Conservation (phyloP, 2,329 filamentous ascomycete genomes). For the Ophiocordyceps unilateralis region DNA sequence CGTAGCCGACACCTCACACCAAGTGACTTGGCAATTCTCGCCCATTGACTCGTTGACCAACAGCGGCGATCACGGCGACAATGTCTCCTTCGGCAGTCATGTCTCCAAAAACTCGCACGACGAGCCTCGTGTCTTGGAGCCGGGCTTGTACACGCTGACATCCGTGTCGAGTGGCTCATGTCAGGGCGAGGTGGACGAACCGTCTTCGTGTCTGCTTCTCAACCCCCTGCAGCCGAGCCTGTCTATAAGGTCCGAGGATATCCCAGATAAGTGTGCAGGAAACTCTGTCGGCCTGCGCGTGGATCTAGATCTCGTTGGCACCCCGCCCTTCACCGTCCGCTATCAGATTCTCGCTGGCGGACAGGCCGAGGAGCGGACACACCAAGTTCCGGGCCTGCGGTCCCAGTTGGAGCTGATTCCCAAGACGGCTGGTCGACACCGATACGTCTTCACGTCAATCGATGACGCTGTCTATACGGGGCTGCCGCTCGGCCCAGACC, state of each 20-base stretch:
- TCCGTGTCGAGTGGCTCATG: conserved; percentile 69
- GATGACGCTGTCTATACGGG: conserved; percentile 66
- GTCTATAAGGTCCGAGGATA: conserved; percentile 56
- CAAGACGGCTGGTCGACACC: conserved; percentile 64
- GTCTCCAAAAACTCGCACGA: conserved; percentile 44
- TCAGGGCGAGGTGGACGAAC: conserved; percentile 76
- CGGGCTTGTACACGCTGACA: conserved; percentile 75
- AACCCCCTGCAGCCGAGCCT: conserved; percentile 82
- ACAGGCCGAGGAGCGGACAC: conserved; percentile 33
- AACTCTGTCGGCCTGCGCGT: conserved; percentile 84
- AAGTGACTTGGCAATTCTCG: conserved; percentile 67
- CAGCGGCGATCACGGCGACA: conserved; percentile 50
- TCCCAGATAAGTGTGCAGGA: conserved; percentile 88
- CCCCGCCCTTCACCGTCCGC: conserved; percentile 71
- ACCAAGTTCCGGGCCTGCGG: conserved; percentile 52
- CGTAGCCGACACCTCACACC: conserved; percentile 45
- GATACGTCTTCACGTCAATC: conserved; percentile 68
- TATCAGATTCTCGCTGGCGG: conserved; percentile 57
- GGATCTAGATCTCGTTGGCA: conserved; percentile 77
- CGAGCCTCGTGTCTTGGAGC: conserved; percentile 50
- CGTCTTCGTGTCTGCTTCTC: conserved; percentile 78
- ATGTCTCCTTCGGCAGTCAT: conserved; percentile 38
- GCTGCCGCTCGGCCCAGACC: conserved; percentile 42
- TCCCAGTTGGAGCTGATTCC: conserved; percentile 77
- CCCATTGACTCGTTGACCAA: conserved; percentile 51